Conservation (phyloP, 768 basidiomycete genomes). For the Lentinula detonsa region DNA sequence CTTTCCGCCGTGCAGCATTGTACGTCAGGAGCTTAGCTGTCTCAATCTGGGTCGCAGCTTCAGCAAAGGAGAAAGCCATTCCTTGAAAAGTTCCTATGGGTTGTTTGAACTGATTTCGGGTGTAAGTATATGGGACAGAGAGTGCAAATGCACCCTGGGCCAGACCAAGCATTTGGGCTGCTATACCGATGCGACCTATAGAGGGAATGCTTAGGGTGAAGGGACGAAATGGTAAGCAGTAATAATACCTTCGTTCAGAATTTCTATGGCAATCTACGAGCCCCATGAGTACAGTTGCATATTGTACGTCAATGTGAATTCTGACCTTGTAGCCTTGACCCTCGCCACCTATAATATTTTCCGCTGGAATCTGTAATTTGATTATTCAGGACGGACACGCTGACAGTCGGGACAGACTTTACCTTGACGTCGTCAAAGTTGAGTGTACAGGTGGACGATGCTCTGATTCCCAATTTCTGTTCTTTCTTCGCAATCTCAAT, state of each 20-base stretch:
- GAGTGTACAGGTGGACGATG: conserved; percentile 91
- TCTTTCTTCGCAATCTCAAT: conserved; percentile 98
- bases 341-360: conserved; percentile 88
- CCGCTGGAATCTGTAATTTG: conserved; percentile 40
- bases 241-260: conserved; percentile 77
- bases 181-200: conserved; percentile 88
- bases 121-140: conserved; percentile 90
- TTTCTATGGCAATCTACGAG: conserved; percentile 84
- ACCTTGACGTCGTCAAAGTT: conserved; percentile 89
- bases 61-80: conserved; percentile 92
- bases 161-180: conserved; percentile 97
- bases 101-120: conserved; percentile 92
- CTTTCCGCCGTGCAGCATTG: conserved; percentile 93
- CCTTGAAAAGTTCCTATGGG: conserved; percentile 93
- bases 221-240: not conserved
- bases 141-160: conserved; percentile 97
- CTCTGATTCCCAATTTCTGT: conserved; percentile 94
- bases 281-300: not conserved
- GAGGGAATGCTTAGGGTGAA: not conserved
- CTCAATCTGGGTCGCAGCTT: conserved; percentile 87
- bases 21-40: conserved; percentile 88
- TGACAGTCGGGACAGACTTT: conserved; percentile 15
- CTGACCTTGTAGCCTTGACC: conserved; percentile 87
- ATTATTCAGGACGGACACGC: not conserved
- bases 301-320: not conserved